Evolutionary conservation across 352 stramenopile genomes (phyloP), one percentile per base, ranked within the genome.

Genomic region (Phytophthora vignae): DNA sequence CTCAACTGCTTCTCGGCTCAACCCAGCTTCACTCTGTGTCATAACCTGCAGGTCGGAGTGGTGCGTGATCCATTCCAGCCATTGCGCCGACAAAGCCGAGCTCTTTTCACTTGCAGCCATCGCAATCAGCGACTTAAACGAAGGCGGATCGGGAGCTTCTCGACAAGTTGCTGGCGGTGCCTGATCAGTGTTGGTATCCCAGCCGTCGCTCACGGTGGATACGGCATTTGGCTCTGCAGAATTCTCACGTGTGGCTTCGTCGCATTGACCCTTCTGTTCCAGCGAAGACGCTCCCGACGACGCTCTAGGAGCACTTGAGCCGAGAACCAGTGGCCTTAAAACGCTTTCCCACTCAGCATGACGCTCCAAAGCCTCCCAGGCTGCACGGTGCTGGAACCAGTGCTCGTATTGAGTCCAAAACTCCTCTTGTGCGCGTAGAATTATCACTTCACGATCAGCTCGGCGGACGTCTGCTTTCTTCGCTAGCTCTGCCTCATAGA

Each of bases 371-470:
- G 53, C 27, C 36, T 72, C 64, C 57, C 56, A 72, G 12, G 22
- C 64, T 12, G 36, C 40, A 40, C 64, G 64, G 29, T 67, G 52
- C 33, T 66, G 25, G 14, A 72, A 72, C 55, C 64, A 61, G 9
- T 42, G 17, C 17, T 49, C 57, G 27, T 21, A 22, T 50, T 50
- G 50, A 7, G 21, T 48, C 38, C 33, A 60, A 55, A 57, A 67
- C 8, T 25, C 6, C 21, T 58, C 50, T 46, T 60, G 40, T 0
- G 64, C 36, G 10, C 29, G 33, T 6, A 58, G 22, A 42, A 71
- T 52, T 11, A 36, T 15, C 5, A n/a, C 25, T 46, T 71, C 56
- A 5, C 55, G 22, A 27, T 8, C 17, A 40, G 36, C 36, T 42
- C 36, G 36, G 36, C 36, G 10, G 36, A 15, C 36, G 36, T 42